phyloP scores from a whole-genome alignment of 1,284 basidiomycete species.

The Microbotryum saponariae region DNA sequence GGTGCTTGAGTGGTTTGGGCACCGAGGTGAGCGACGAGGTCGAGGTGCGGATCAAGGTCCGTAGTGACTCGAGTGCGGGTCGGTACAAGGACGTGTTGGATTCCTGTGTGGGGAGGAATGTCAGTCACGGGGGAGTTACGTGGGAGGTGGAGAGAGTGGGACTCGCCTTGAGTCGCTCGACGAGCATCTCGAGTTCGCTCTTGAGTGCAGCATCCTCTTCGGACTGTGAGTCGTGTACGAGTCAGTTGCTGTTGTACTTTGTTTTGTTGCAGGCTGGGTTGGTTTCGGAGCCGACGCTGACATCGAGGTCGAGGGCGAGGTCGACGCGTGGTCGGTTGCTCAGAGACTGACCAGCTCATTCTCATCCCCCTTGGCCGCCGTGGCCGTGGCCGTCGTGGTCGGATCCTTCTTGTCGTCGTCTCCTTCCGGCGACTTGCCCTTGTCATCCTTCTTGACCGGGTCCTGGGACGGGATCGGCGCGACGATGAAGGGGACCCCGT shows the following conservation, averaged over 20 bases:
- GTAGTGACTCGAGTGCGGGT: conserved; percentile 85
- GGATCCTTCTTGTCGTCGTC: conserved; percentile 3
- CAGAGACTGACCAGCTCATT: conserved; percentile 25
- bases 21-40: conserved; percentile 99
- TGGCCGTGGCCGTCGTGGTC: conserved; percentile 12
- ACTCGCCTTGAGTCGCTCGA: conserved; percentile 80
- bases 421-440: conserved; percentile 9
- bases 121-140: too few relatives aligned
- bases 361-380: conserved; percentile 20
- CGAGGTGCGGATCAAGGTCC: conserved; percentile 89
- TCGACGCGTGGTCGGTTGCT: background rate
- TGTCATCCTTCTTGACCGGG: conserved; percentile 54
- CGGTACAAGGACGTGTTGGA: conserved; percentile 72
- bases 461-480: conserved; percentile 58
- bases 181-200: conserved; percentile 93
- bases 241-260: background rate
- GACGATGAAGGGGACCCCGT: conserved; percentile 31
- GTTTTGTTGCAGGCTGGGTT: background rate
- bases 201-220: conserved; percentile 94
- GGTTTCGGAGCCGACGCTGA: conserved; percentile 2
- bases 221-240: conserved; percentile 27
- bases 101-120: conserved; percentile 55
- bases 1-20: conserved; percentile 88
- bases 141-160: background rate
- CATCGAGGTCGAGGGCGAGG: background rate